A percentile compares a stretch with the other conserved stretches of the same genome.
phyloP scores from a whole-genome alignment of 2,329 filamentous ascomycete genomes.

The Torrubiellomyces zombiae region DNA sequence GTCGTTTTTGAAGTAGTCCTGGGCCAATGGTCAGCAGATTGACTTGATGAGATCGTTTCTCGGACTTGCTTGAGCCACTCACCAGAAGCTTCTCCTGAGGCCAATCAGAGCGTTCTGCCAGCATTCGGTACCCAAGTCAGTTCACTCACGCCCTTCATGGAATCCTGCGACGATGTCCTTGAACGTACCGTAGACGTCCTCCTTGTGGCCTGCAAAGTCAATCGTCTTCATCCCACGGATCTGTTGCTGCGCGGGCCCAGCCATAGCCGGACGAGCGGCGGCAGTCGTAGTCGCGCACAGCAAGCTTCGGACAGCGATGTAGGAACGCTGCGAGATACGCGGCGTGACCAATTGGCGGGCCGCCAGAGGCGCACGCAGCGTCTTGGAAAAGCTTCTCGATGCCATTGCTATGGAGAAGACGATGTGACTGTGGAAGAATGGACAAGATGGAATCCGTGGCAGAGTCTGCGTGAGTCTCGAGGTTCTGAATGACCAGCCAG shows the following conservation, averaged over 20 bases:
- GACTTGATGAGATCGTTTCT: conserved; percentile 1
- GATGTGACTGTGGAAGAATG: no score
- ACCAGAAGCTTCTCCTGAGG: conserved; percentile 94
- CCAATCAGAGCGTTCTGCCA: conserved; percentile 88
- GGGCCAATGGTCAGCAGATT: conserved; percentile 5
- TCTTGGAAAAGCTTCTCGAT: conserved; percentile 56
- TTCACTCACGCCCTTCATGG: conserved; percentile 4
- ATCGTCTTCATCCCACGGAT: conserved; percentile 91
- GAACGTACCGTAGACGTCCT: conserved; percentile 73
- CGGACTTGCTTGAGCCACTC: conserved; percentile 23
- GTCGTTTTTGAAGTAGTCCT: conserved; percentile 99
- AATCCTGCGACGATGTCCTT: no score
- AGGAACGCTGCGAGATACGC: conserved; percentile 44
- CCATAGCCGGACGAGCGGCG: conserved; percentile 32
- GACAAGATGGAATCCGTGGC: conserved; percentile 48
- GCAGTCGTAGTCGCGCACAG: conserved; percentile 30
- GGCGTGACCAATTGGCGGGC: conserved; percentile 44
- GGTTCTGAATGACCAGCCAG: no score
- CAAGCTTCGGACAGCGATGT: conserved; percentile 41
- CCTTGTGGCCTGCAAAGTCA: conserved; percentile 91
- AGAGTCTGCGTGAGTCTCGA: conserved; percentile 48
- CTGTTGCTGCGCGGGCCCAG: conserved; percentile 46
- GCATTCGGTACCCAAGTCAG: conserved; percentile 3
- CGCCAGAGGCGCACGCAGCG: conserved; percentile 45
- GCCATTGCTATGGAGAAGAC: no score